A percentile compares a stretch with the other conserved stretches of the same genome.
These are phyloP conservation scores for Rhexocercosporidium sp. DNA, from an alignment of 2,329 filamentous ascomycete species.

Conservation along the genomic window DNA sequence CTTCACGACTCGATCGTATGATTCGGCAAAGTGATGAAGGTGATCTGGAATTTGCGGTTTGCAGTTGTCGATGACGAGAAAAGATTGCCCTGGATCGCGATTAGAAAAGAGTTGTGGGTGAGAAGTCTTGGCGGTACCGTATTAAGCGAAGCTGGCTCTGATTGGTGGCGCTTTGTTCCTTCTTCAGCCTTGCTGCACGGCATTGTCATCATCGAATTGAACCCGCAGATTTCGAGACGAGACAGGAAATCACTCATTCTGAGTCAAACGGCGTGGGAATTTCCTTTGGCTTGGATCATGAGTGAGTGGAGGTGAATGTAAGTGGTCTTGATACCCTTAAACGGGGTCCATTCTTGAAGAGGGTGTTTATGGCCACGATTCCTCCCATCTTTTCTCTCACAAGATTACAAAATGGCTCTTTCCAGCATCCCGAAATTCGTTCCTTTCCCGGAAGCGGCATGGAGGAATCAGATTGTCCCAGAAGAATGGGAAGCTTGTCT, in stretches of 20 bases:
- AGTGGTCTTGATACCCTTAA: neutral
- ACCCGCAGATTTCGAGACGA: neutral
- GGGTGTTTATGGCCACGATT: neutral
- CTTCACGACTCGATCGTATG: conserved; percentile 82
- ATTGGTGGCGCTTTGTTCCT: conserved; percentile 10
- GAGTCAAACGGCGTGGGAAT: conserved; percentile 31
- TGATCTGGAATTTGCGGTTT: conserved; percentile 17
- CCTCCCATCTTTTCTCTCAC: neutral
- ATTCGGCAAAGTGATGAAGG: conserved; percentile 27
- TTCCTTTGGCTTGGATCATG: conserved; percentile 11
- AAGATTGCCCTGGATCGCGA: conserved; percentile 6
- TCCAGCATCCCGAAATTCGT: conserved; percentile 71
- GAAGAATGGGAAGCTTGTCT: conserved; percentile 80
- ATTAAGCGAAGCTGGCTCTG: conserved; percentile 25
- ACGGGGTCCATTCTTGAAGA: neutral
- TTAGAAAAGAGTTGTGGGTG: conserved; percentile 26
- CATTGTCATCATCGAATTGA: conserved; percentile 14
- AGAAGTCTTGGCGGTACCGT: conserved; percentile 35
- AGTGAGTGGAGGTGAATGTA: neutral
- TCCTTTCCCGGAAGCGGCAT: conserved; percentile 72
- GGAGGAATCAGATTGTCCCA: conserved; percentile 68
- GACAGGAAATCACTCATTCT: conserved; percentile 10
- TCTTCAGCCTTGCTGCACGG: conserved; percentile 26
- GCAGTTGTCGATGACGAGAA: conserved; percentile 20
- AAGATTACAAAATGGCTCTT: conserved; percentile 43